Conservation (phyloP, 805 yeast genomes). For the Saturnispora bothae region DNA sequence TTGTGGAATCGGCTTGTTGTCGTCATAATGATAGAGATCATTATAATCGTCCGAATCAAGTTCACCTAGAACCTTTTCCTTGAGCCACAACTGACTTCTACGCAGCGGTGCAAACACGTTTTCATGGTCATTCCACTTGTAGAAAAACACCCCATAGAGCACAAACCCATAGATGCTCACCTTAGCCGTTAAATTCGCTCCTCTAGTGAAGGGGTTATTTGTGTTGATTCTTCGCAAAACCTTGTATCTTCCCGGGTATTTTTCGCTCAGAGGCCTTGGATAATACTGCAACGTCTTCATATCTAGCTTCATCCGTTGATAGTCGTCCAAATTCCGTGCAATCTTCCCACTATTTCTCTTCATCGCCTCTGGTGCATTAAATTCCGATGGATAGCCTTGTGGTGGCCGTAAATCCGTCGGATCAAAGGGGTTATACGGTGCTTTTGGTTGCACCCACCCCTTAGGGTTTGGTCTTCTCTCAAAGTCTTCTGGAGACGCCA, state of each 20-base stretch:
- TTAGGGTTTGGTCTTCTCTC: conserved; percentile 65
- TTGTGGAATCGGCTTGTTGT: conserved; percentile 29
- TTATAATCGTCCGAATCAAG: conserved; percentile 50
- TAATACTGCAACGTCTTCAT: conserved; percentile 65
- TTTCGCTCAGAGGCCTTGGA: conserved; percentile 64
- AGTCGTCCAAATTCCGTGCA: conserved; percentile 61
- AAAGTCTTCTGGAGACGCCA: conserved; percentile 20
- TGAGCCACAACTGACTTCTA: conserved; percentile 45
- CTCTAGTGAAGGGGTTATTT: conserved; percentile 43
- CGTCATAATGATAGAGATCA: conserved; percentile 42
- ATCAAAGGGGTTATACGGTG: conserved; percentile 82
- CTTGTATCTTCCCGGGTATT: conserved; percentile 73
- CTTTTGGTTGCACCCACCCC: conserved; percentile 73
- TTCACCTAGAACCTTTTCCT: conserved; percentile 43
- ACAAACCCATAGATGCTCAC: conserved; percentile 38
- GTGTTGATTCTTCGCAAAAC: conserved; percentile 51
- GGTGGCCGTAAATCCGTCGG: conserved; percentile 69
- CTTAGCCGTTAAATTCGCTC: conserved; percentile 49
- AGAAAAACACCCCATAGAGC: conserved; percentile 57
- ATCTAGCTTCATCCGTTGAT: conserved; percentile 57
- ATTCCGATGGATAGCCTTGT: conserved; percentile 80
- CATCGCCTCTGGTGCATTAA: conserved; percentile 50
- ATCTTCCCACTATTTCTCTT: conserved; percentile 34
- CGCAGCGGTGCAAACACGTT: conserved; percentile 63
- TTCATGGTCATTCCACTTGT: conserved; percentile 77